Base-by-base conservation (phyloP, 2,329 filamentous ascomycete species). In the Neoscytalidium dimidiatum region DNA sequence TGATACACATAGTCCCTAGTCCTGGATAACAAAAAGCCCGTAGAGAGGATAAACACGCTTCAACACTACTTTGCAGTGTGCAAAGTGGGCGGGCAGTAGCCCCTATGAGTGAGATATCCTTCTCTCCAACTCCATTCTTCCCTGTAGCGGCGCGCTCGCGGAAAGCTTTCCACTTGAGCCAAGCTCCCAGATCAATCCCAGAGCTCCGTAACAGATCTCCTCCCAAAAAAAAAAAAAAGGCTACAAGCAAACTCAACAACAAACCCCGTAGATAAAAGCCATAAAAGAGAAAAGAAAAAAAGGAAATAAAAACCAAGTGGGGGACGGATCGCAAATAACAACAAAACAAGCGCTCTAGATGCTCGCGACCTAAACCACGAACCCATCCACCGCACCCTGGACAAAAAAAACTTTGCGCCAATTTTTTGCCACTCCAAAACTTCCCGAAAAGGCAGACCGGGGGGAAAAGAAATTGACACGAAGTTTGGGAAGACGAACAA, bases 341-440 rank as follows among this genome's bases (percentile, higher is more conserved):
- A 61, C 13, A 33, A 28, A 48, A 29, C 23, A 61, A 61, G 57
- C 60, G 44, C 60, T 52, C 60, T 49, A 62, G 48, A 52, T 52
- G 44, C 44, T 51, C 44, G 60, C 57, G 41, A 61, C 57, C 1
- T 49, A 28, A 61, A 46, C 57, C 41, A 61, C 57, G 31, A 58
- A n/a, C 53, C 53, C 35, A 41, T 41, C 53, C 53, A 43, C 60
- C 60, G 48, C 48, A 31, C 44, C 60, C 14, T 19, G 6, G n/a
- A n/a, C n/a, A n/a, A n/a, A n/a, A 43, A 62, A 44, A 29, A 46
- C 41, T 35, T 60, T 60, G 56, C 56, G 56, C 56, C 56, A 60
- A 60, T 29, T 46, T 52, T 58, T 60, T 58, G 56, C 56, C 56
- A 46, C 56, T 31, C 56, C 56, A 46, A 60, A 60, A 57, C 56